Evolutionary conservation across 805 yeast species (phyloP).

Genomic region (Myxozyma lipomycoides): DNA sequence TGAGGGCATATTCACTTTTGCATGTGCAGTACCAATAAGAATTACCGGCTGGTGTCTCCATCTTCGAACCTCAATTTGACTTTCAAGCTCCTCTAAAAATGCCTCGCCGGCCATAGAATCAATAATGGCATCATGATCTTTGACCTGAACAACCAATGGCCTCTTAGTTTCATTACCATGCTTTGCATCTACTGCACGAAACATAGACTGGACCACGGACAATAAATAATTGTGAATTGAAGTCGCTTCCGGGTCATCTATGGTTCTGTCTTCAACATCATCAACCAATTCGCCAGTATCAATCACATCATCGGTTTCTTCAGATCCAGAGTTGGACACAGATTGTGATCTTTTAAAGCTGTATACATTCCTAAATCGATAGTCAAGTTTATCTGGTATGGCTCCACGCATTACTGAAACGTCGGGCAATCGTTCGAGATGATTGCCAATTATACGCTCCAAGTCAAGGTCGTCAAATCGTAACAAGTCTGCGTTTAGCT

Average conservation of each 20-base stretch:
- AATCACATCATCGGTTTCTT: background rate
- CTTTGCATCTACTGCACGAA: background rate
- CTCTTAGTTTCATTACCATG: background rate
- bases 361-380: constrained; percentile 2
- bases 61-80: constrained; percentile 10
- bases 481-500: constrained; percentile 15
- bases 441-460: constrained; percentile 13
- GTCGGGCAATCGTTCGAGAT: constrained; percentile 1
- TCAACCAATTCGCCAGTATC: background rate
- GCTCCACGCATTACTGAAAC: constrained; percentile 4
- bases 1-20: background rate
- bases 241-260: background rate
- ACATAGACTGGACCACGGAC: background rate
- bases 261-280: background rate
- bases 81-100: constrained; percentile 15
- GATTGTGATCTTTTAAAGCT: background rate
- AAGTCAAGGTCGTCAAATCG: constrained; percentile 18
- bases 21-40: constrained; percentile 15
- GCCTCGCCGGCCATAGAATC: constrained; percentile 11
- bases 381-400: constrained; percentile 7
- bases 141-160: constrained; percentile 18
- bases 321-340: background rate
- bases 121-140: constrained; percentile 12
- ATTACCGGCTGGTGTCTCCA: constrained; percentile 9
- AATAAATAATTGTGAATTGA: background rate